Base-by-base conservation (phyloP, 495 filamentous ascomycete genomes). In the Letharia lupina region DNA sequence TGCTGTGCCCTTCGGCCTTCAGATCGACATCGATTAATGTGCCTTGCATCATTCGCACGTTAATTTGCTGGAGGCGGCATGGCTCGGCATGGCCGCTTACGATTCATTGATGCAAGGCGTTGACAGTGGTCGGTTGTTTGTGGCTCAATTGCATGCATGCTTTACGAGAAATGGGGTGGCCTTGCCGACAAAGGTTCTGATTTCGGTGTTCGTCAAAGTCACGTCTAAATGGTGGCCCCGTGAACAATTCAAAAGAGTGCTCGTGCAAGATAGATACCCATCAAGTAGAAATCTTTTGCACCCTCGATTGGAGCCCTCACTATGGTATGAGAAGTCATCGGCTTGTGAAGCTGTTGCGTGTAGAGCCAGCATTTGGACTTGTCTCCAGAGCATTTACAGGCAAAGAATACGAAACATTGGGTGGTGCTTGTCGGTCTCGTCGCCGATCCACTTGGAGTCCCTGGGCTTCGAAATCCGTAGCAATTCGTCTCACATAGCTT, bases 51-150 rank as follows among this genome's bases (percentile, higher is more conserved):
- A 7, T 15, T 42, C 23, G 37, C 23, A 44, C 50, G 13, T 58
- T 18, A 1, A 20, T 1, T 45, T 15, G 52, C 42, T n/a, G 52
- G 40, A 57, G 50, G 62, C 48, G 35, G 33, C 33, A 57, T 15
- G 48, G 12, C 11, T 64, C n/a, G 28, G n/a, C 39, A 64, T 64
- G 40, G 23, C 48, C 7, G 28, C 33, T 64, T n/a, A 64, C n/a
- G 62, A 64, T 13, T 64, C 9, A 64, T 64, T 31, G 18, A 64
- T 11, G 50, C 62, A 58, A 64, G 62, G 62, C 62, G 62, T 64
- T 31, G 23, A 23, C 11, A 41, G 44, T 58, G 62, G 62, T 37
- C 39, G 62, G 41, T 33, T 64, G 23, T 64, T 6, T 58, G 35
- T 40, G 23, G 39, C n/a, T 57, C 47, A 23, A 41, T 52, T 42